Evolutionary conservation across 2,329 filamentous ascomycete species (phyloP).

Genomic region (Capronia epimyces): DNA sequence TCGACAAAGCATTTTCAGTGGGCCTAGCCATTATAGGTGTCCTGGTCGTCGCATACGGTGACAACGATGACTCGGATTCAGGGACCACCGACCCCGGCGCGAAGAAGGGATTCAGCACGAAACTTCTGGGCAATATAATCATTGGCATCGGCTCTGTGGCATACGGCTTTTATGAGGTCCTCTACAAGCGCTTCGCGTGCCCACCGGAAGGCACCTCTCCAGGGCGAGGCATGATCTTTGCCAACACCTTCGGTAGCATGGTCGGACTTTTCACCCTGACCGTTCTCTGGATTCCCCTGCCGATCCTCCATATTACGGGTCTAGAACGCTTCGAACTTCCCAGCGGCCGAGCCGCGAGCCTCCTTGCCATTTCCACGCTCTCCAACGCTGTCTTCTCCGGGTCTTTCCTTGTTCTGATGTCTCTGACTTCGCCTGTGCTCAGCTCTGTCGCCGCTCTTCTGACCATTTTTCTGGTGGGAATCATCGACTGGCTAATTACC

Average conservation of each 20-base stretch:
- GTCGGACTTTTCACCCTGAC: conserved; percentile 81
- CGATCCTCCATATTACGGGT: conserved; percentile 70
- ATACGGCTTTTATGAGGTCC: conserved; percentile 93
- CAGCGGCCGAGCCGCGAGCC: conserved; percentile 67
- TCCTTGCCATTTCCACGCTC: conserved; percentile 73
- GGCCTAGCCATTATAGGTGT: conserved; percentile 82
- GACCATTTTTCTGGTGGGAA: conserved; percentile 92
- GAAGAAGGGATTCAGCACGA: conserved; percentile 44
- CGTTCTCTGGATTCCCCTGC: conserved; percentile 88
- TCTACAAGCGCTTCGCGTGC: conserved; percentile 91
- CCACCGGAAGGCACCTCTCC: conserved; percentile 82
- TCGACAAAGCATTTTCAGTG: conserved; percentile 82
- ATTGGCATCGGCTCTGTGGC: conserved; percentile 87
- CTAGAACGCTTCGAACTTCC: conserved; percentile 81
- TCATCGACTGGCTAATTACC: conserved; percentile 83
- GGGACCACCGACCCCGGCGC: conserved; percentile 47
- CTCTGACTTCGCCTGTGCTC: conserved; percentile 83
- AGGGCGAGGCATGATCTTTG: conserved; percentile 89
- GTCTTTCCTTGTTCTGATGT: conserved; percentile 87
- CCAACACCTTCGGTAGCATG: conserved; percentile 82
- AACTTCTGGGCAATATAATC: conserved; percentile 76
- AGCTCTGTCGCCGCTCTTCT: conserved; percentile 87
- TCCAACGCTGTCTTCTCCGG: conserved; percentile 91
- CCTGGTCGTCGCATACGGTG: conserved; percentile 91
- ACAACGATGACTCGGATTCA: conserved; percentile 53